These are phyloP conservation scores for Zasmidium citrigriseum DNA, from an alignment of 2,329 filamentous ascomycete genomes.

Conservation along the genomic window DNA sequence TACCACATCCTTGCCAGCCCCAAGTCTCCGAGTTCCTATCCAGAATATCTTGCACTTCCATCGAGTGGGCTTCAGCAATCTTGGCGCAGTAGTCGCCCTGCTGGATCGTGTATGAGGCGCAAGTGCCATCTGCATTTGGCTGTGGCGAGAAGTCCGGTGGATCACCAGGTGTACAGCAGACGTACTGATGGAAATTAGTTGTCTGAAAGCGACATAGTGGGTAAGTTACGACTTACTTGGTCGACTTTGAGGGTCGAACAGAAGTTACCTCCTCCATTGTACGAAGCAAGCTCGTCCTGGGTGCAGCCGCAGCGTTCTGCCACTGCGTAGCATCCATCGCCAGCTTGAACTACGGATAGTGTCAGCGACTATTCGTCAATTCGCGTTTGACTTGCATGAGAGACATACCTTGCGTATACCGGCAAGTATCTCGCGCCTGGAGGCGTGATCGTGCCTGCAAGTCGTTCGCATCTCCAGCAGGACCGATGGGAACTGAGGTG, in stretches of 20 bases:
- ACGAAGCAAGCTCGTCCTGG: conserved; percentile 6
- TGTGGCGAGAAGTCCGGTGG: conserved; percentile 34
- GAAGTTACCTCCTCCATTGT: conserved; percentile 9
- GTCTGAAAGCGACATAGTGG: neutral
- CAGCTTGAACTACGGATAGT: conserved; percentile 9
- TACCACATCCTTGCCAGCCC: conserved; percentile 45
- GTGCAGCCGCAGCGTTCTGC: conserved; percentile 12
- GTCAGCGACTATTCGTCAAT: neutral
- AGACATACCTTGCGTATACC: conserved; percentile 13
- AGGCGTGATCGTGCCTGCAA: neutral
- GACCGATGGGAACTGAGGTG: conserved; percentile 5
- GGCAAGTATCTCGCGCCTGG: conserved; percentile 9
- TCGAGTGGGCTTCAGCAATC: conserved; percentile 36
- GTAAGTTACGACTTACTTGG: neutral
- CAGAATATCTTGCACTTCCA: conserved; percentile 43
- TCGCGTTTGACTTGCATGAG: neutral
- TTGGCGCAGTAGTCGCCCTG: conserved; percentile 38
- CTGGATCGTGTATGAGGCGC: conserved; percentile 39
- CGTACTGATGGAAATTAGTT: conserved; percentile 6
- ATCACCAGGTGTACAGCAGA: conserved; percentile 17
- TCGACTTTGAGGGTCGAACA: conserved; percentile 1
- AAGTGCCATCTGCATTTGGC: conserved; percentile 39
- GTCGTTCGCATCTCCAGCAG: neutral
- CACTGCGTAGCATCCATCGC: conserved; percentile 14
- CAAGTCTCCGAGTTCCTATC: conserved; percentile 47